Conservation (phyloP, 106 monocot genomes). For the Amphibolis antarctica region DNA sequence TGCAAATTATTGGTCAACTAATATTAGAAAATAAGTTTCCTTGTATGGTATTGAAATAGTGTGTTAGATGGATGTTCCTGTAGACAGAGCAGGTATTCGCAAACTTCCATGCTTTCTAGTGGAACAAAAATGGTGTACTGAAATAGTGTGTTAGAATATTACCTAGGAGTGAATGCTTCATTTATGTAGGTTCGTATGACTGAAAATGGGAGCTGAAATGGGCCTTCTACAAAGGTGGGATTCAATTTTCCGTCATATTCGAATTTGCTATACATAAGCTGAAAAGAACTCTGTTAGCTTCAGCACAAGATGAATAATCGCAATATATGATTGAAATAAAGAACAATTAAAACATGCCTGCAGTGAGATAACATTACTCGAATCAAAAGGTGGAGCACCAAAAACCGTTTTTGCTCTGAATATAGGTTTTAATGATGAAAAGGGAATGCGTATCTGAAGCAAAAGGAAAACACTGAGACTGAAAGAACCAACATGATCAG, state of each 20-base stretch:
- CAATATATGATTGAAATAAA: background rate
- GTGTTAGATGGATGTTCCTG: too few relatives aligned
- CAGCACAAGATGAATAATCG: background rate
- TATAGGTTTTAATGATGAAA: conserved; percentile 73
- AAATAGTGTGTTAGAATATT: background rate
- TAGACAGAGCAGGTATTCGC: too few relatives aligned
- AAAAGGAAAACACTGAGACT: background rate
- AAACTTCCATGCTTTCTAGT: too few relatives aligned
- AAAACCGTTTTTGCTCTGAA: conserved; percentile 69
- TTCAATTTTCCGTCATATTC: conserved; percentile 96
- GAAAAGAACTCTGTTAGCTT: conserved; percentile 6
- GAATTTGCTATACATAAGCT: conserved; percentile 99
- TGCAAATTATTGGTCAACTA: too few relatives aligned
- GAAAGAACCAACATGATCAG: background rate
- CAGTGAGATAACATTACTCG: conserved; percentile 56
- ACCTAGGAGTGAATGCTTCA: conserved; percentile 90
- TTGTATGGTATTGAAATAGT: too few relatives aligned
- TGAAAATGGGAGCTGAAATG: conserved; percentile 85
- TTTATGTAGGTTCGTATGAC: conserved; percentile 69
- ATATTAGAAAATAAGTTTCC: too few relatives aligned
- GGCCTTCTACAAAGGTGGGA: conserved; percentile 76
- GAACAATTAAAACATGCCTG: conserved; percentile 32
- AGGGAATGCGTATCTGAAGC: conserved; percentile 68
- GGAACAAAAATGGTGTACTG: background rate
- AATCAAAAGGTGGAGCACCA: conserved; percentile 79